Evolutionary conservation across 225 moss, liverwort and hornwort species (phyloP).

Genomic region (Lunularia cruciata): DNA sequence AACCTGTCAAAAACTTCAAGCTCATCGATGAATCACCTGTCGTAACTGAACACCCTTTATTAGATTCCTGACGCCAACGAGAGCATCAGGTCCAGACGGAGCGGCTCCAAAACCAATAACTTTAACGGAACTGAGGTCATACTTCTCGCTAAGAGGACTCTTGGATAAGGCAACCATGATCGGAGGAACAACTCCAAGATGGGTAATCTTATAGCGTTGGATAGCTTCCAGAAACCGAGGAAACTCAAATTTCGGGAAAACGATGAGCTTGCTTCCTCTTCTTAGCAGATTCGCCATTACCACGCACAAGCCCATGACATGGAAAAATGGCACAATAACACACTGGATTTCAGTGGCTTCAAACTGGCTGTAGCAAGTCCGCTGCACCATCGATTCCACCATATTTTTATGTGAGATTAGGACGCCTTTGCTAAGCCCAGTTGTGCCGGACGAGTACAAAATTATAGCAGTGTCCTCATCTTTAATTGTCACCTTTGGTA

Average conservation of each 20-base stretch:
- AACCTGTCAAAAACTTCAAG: no score
- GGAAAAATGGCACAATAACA: constrained; percentile 61
- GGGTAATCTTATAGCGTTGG: constrained; percentile 49
- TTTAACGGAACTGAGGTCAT: constrained; percentile 62
- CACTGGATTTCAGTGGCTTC: constrained; percentile 21
- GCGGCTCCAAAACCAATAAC: constrained; percentile 66
- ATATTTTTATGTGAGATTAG: constrained; percentile 62
- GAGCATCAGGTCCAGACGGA: constrained; percentile 52
- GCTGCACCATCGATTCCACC: constrained; percentile 39
- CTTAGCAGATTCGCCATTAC: constrained; percentile 4
- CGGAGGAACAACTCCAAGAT: constrained; percentile 58
- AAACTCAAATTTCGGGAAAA: constrained; percentile 65
- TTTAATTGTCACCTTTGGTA: constrained; percentile 41
- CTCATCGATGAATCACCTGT: constrained; percentile 39
- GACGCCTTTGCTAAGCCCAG: constrained; percentile 78
- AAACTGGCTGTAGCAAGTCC: background rate
- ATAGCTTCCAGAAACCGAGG: constrained; percentile 47
- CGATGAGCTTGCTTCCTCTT: constrained; percentile 39
- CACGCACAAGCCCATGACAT: constrained; percentile 61
- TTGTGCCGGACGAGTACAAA: constrained; percentile 81
- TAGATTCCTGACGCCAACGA: constrained; percentile 39
- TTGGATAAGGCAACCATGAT: constrained; percentile 64
- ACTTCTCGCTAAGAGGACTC: constrained; percentile 54
- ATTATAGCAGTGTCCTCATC: constrained; percentile 52
- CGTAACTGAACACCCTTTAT: constrained; percentile 50